Evolutionary conservation across 202 grass and related monocot species (phyloP).

Genomic region (Panicum hallii): DNA sequence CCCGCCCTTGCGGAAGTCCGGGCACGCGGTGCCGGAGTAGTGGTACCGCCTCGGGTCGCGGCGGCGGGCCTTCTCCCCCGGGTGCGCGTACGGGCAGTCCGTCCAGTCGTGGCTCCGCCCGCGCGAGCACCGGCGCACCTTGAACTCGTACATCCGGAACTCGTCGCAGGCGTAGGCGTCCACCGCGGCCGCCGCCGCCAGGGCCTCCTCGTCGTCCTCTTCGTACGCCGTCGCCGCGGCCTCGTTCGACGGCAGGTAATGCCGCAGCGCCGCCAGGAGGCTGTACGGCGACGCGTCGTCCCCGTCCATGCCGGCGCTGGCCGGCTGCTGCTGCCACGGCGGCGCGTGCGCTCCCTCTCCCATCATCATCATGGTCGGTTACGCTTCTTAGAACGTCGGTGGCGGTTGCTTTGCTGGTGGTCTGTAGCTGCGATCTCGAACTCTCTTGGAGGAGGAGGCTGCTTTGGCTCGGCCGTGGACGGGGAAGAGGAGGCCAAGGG

Average conservation of each 20-base stretch:
- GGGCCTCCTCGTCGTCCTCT: slow-evolving; percentile 41
- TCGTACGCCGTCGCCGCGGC: not conserved
- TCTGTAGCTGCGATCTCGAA: slow-evolving; percentile 1
- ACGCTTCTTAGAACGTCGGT: not conserved
- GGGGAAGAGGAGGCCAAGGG: not conserved
- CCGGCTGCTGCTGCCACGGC: slow-evolving; percentile 36
- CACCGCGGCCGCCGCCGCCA: slow-evolving; percentile 40
- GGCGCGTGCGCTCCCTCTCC: slow-evolving; percentile 45
- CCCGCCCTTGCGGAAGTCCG: slow-evolving; percentile 66
- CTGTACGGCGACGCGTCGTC: slow-evolving; percentile 44
- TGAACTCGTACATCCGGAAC: slow-evolving; percentile 85
- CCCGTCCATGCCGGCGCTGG: slow-evolving; percentile 19
- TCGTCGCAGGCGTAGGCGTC: slow-evolving; percentile 74
- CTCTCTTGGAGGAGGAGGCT: not conserved
- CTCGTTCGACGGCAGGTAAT: slow-evolving; percentile 55
- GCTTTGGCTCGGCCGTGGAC: slow-evolving; percentile 1
- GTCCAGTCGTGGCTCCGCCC: slow-evolving; percentile 78
- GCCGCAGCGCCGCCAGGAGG: slow-evolving; percentile 47
- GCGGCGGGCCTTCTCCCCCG: slow-evolving; percentile 69
- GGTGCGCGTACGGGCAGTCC: slow-evolving; percentile 64
- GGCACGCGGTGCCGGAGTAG: slow-evolving; percentile 67
- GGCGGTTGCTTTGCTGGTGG: not conserved
- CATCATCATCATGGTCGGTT: slow-evolving; percentile 53
- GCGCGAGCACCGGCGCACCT: slow-evolving; percentile 58
- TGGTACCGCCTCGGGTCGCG: slow-evolving; percentile 58